Conservation (phyloP, 106 monocot genomes). For the Platanthera zijinensis region DNA sequence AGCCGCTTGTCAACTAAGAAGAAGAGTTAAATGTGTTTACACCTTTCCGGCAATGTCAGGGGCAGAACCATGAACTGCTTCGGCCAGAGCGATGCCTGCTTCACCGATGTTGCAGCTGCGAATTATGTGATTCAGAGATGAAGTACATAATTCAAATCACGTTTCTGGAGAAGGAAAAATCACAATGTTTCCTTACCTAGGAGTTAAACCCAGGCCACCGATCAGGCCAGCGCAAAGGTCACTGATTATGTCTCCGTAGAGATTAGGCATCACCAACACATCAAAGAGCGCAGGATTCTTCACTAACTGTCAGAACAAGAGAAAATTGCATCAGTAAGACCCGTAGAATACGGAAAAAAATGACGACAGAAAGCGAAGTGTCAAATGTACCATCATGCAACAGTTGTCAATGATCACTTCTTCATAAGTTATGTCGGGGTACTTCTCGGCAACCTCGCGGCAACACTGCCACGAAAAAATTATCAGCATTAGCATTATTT, state of each 20-base stretch:
- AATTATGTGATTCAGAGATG: neutral
- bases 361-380: neutral
- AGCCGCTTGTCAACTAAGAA: neutral
- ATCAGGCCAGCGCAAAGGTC: conserved; percentile 97
- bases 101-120: conserved; percentile 92
- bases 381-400: conserved; percentile 74
- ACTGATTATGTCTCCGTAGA: conserved; percentile 97
- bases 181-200: conserved; percentile 39
- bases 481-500: neutral
- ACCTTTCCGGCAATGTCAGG: conserved; percentile 98
- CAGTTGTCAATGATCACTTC: conserved; percentile 98
- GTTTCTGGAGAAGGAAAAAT: neutral
- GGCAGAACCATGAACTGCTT: conserved; percentile 96
- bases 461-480: conserved; percentile 58
- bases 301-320: conserved; percentile 49
- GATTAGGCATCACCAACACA: conserved; percentile 94
- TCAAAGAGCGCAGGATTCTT: conserved; percentile 90
- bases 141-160: neutral
- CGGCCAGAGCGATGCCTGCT: conserved; percentile 83
- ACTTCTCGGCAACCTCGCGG: conserved; percentile 90
- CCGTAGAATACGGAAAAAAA: neutral
- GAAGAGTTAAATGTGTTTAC: neutral
- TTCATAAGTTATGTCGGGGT: conserved; percentile 79
- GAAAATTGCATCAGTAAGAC: neutral
- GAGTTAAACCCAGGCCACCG: conserved; percentile 92